These are phyloP conservation scores for Isabelozyma gotoi DNA, from an alignment of 805 yeast genomes.

Conservation along the genomic window DNA sequence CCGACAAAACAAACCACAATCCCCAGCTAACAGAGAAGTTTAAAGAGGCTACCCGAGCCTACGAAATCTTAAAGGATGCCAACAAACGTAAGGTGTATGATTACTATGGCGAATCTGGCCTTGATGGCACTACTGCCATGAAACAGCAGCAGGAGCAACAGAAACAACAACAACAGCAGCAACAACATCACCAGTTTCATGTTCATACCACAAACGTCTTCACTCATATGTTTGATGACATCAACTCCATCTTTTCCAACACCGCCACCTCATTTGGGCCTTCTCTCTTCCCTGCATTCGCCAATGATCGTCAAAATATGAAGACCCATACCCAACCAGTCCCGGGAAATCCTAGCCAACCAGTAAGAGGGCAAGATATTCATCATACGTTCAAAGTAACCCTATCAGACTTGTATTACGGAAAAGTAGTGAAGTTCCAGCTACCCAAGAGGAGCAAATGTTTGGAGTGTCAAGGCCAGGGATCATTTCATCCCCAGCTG, in stretches of 20 bases:
- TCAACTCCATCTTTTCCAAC: slow-evolving; percentile 25
- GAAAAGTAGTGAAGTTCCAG: slow-evolving; percentile 55
- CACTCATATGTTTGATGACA: slow-evolving; percentile 34
- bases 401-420: slow-evolving; percentile 56
- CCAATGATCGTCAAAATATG: slow-evolving; percentile 8
- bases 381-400: slow-evolving; percentile 53
- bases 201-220: slow-evolving; percentile 26
- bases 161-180: slow-evolving; percentile 2
- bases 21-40: slow-evolving; percentile 53
- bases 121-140: slow-evolving; percentile 24
- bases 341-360: slow-evolving; percentile 5
- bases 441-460: slow-evolving; percentile 53
- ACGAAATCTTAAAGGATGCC: slow-evolving; percentile 56
- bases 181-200: slow-evolving; percentile 1
- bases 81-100: slow-evolving; percentile 52
- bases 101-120: slow-evolving; percentile 46
- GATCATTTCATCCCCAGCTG: slow-evolving; percentile 40
- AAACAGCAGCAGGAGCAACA: slow-evolving; percentile 3
- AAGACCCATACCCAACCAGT: slow-evolving; percentile 22
- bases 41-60: slow-evolving; percentile 65
- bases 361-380: slow-evolving; percentile 52
- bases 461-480: slow-evolving; percentile 50
- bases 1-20: slow-evolving; percentile 58
- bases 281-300: slow-evolving; percentile 5
- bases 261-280: slow-evolving; percentile 5